phyloP scores from a whole-genome alignment of 441 rosid genomes.

The Eugenia klotzschiana region DNA sequence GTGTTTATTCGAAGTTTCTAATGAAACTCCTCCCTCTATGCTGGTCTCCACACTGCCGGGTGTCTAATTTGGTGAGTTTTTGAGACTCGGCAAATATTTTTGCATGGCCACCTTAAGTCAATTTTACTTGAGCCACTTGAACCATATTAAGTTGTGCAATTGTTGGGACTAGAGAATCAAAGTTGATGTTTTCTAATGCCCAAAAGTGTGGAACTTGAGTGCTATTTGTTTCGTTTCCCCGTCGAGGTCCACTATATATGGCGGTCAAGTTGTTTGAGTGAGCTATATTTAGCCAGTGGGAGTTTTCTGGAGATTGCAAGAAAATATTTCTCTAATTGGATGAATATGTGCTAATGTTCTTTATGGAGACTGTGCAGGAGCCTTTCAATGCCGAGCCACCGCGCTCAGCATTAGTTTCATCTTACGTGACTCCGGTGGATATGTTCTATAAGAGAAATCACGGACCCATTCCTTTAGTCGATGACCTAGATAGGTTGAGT shows the following conservation, averaged over 20 bases:
- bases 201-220: background rate
- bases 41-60: background rate
- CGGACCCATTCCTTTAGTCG: slow-evolving; percentile 77
- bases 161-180: background rate
- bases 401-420: slow-evolving; percentile 48
- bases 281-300: background rate
- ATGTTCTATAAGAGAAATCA: slow-evolving; percentile 92
- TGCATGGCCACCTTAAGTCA: background rate
- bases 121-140: background rate
- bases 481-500: slow-evolving; percentile 49
- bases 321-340: background rate
- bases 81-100: background rate
- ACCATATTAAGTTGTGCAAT: background rate
- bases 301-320: background rate
- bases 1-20: background rate
- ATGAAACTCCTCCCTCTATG: background rate
- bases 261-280: background rate
- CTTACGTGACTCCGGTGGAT: slow-evolving; percentile 75
- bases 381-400: slow-evolving; percentile 97
- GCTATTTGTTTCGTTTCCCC: background rate
- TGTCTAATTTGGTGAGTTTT: background rate
- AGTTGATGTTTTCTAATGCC: background rate
- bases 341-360: background rate
- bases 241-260: background rate
- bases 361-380: slow-evolving; percentile 25